Conservation (phyloP, 2,329 filamentous ascomycete genomes). For the Colletotrichum phormii region DNA sequence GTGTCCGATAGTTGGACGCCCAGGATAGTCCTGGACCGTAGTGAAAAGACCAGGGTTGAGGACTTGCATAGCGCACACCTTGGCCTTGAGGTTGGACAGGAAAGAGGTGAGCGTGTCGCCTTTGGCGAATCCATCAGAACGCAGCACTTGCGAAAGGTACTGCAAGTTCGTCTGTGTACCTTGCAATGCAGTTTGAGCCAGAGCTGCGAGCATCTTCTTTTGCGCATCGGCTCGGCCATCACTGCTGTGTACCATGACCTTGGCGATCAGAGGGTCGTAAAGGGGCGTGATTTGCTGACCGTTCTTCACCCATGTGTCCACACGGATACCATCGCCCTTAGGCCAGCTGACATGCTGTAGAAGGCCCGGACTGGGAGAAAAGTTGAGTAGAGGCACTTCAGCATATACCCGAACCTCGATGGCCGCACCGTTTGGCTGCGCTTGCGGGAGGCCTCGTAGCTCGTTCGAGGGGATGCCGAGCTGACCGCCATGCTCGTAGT, state of each 20-base stretch:
- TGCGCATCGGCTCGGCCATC: conserved; percentile 58
- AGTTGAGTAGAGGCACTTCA: conserved; percentile 68
- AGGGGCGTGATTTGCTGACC: conserved; percentile 67
- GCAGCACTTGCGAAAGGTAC: not conserved
- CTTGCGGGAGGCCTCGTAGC: not conserved
- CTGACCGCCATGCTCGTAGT: conserved; percentile 40
- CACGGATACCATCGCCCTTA: conserved; percentile 57
- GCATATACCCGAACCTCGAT: conserved; percentile 56
- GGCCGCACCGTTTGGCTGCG: conserved; percentile 44
- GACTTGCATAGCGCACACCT: not conserved
- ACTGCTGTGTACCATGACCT: conserved; percentile 66
- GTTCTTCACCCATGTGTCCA: conserved; percentile 73
- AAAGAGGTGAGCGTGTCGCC: conserved; percentile 11
- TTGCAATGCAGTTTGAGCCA: not conserved
- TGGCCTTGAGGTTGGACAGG: not conserved
- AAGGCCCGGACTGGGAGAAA: conserved; percentile 68
- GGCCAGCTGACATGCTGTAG: conserved; percentile 69
- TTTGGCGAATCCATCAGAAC: not conserved
- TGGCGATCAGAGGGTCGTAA: conserved; percentile 69
- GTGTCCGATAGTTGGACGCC: conserved; percentile 65
- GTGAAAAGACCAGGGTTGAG: conserved; percentile 3
- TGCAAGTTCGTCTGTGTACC: conserved; percentile 9
- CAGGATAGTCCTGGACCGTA: conserved; percentile 68
- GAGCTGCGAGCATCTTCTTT: conserved; percentile 51
- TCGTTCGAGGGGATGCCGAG: conserved; percentile 1